Conservation (phyloP, 2,329 filamentous ascomycete species). For the Rhynchosporium graminicola region DNA sequence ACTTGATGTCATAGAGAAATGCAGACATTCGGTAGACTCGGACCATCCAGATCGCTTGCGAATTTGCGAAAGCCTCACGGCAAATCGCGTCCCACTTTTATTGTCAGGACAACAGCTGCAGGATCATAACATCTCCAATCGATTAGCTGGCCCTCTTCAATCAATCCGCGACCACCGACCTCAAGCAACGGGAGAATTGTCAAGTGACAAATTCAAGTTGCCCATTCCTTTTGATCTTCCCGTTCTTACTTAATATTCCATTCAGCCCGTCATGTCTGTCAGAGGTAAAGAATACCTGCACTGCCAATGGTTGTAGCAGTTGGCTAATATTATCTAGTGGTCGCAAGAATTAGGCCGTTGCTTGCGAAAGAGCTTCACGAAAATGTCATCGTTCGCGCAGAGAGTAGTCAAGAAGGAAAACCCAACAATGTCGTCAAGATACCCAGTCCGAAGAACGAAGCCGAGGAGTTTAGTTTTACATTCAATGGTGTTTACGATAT, state of each 20-base stretch:
- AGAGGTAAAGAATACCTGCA: constrained; percentile 28
- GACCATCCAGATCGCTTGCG: no score
- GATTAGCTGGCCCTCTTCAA: not conserved
- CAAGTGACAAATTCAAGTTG: constrained; percentile 6
- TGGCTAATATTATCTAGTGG: constrained; percentile 68
- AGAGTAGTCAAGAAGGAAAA: constrained; percentile 60
- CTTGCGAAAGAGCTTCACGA: constrained; percentile 82
- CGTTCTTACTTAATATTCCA: constrained; percentile 13
- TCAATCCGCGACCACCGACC: not conserved
- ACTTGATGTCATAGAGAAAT: no score
- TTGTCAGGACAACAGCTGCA: not conserved
- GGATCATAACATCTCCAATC: not conserved
- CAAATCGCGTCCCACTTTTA: no score
- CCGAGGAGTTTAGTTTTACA: constrained; percentile 88
- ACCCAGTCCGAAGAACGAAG: constrained; percentile 89
- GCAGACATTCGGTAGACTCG: no score
- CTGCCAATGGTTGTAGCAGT: constrained; percentile 41
- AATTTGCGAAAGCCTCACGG: no score
- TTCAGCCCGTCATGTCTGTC: constrained; percentile 33
- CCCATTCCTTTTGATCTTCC: constrained; percentile 22
- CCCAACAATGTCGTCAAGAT: constrained; percentile 76
- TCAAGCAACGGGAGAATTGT: constrained; percentile 26
- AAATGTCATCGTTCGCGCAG: constrained; percentile 79
- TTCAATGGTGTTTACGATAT: constrained; percentile 93
- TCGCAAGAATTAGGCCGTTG: constrained; percentile 86